Percentiles rank a stretch among this genome's conserved stretches.
Evolutionary conservation across 1,284 basidiomycete species (phyloP).

Genomic region (Athelia psychrophila): DNA sequence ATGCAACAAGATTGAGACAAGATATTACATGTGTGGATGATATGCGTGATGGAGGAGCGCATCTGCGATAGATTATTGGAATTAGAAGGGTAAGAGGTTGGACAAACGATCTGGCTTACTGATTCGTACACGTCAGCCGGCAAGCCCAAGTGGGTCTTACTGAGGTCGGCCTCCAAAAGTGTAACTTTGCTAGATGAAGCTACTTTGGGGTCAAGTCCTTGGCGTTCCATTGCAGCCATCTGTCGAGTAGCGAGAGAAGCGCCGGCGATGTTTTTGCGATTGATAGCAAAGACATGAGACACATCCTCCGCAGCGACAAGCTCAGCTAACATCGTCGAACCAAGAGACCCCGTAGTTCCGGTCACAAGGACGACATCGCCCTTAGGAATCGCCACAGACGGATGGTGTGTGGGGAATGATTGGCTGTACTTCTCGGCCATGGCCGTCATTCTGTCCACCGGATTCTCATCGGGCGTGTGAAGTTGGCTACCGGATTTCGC

Average conservation of each 20-base stretch:
- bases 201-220: slow-evolving; percentile 10
- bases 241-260: slow-evolving; percentile 7
- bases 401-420: slow-evolving; percentile 21
- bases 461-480: neutral
- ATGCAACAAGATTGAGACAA: slow-evolving; percentile 6
- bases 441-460: slow-evolving; percentile 20
- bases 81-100: neutral
- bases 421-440: slow-evolving; percentile 30
- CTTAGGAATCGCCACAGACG: slow-evolving; percentile 12
- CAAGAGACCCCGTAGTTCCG: slow-evolving; percentile 32
- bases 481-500: neutral
- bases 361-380: slow-evolving; percentile 26
- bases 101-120: slow-evolving; percentile 14
- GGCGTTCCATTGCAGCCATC: slow-evolving; percentile 5
- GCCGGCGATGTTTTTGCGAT: slow-evolving; percentile 10
- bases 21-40: slow-evolving; percentile 31
- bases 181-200: slow-evolving; percentile 16
- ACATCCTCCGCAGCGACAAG: slow-evolving; percentile 16
- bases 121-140: slow-evolving; percentile 16
- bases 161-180: slow-evolving; percentile 24
- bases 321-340: slow-evolving; percentile 23
- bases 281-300: slow-evolving; percentile 21
- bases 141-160: slow-evolving; percentile 18
- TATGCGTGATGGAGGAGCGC: slow-evolving; percentile 24
- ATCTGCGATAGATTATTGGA: slow-evolving; percentile 10